Base-by-base conservation (phyloP, 768 basidiomycete genomes). In the Tylopilus rubrobrunneus region DNA sequence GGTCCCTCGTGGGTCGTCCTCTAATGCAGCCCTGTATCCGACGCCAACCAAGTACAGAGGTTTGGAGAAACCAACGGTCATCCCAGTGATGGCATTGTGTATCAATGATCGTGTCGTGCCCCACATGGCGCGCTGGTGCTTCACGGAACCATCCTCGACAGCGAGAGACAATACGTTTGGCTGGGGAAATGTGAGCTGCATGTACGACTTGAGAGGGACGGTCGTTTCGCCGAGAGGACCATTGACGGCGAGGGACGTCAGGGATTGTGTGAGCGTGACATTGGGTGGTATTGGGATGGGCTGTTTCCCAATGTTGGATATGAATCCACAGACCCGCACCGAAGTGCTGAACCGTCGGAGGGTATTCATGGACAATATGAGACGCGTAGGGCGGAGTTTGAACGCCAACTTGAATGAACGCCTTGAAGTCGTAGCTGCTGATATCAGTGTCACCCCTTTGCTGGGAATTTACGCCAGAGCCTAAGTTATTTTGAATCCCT, bases 101-200 rank as follows among this genome's bases (percentile, higher is more conserved):
- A 98, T 89, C 59, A 94, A 78, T 0, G 93, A 88, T 49, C 95
- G 84, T 15, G 92, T 95, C 43, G 91, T 84, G n/a, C 96, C 96
- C 95, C 96, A 98, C 79, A 91, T 87, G 53, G 87, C 82, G 41
- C 91, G 83, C 70, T 98, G 95, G 49, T 82, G 73, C 68, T 91
- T 89, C 48, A 83, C 67, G 40, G 78, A 74, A 1, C 87, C 76
- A 62, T 92, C 77, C 59, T 87, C 79, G 19, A 81, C 74, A 25
- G 67, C 43, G 33, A 79, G 67, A 5, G 71, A 57, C 36, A 80
- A 55, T 1, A 69, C 65, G 25, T 71, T 58, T 6, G 68, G 64
- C 28, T 71, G 59, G 31, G 66, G 67, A 49, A 71, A 70, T 7
- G 67, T 56, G 52, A 80, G 64, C 27, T 63, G 62, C 69, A 84